Percentiles rank a stretch among this genome's conserved stretches.
phyloP scores from a whole-genome alignment of 2,329 filamentous ascomycete genomes.

The Claviceps maximensis region DNA sequence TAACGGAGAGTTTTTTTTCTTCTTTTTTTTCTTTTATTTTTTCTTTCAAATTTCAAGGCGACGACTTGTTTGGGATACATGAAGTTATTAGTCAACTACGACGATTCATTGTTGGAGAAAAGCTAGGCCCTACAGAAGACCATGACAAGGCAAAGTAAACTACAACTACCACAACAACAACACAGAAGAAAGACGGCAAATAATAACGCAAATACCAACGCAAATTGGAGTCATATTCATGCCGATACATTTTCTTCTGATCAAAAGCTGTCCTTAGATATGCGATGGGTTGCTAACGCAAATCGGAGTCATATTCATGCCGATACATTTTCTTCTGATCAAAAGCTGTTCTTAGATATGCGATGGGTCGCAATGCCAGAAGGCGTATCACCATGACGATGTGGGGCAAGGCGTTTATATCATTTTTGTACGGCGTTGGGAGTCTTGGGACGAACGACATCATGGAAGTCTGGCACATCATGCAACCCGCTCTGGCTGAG shows the following conservation, averaged over 20 bases:
- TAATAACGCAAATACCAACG: not conserved
- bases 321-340: not conserved
- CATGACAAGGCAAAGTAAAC: not conserved
- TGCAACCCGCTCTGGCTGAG: not conserved
- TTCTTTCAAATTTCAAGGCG: not conserved
- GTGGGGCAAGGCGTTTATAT: slow-evolving; percentile 6
- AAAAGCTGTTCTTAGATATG: not conserved
- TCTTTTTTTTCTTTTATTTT: not conserved
- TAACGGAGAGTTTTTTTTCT: not conserved
- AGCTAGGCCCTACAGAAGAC: not conserved
- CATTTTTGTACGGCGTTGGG: slow-evolving; percentile 3
- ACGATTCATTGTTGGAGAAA: not conserved
- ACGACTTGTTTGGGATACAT: not conserved
- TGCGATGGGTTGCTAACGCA: not conserved
- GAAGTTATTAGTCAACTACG: not conserved
- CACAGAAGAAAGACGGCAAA: not conserved
- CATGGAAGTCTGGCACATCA: not conserved
- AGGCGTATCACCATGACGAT: not conserved
- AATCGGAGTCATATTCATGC: not conserved
- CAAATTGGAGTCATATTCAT: not conserved
- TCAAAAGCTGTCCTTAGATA: not conserved
- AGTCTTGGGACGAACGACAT: not conserved
- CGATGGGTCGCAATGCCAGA: not conserved
- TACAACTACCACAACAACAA: not conserved
- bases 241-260: not conserved